Evolutionary conservation across 169 alveolate genomes (phyloP), one percentile per base, ranked within the genome.

Genomic region (Plasmodium fragile): DNA sequence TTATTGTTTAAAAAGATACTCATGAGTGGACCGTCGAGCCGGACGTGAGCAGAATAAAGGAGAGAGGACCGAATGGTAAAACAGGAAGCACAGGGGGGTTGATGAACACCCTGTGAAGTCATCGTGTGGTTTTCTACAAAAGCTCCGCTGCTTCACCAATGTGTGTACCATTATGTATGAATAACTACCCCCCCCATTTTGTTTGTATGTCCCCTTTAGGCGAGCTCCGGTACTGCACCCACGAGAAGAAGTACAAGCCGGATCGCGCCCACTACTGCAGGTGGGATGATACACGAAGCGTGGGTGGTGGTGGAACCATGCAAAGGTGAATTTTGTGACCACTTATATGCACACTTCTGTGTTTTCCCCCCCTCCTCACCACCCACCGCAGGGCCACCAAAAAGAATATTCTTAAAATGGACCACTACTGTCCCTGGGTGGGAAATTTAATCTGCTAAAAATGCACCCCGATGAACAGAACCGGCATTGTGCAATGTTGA

Each of bases 341-440:
- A 34, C 45, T n/a, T 32, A 25, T 28, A 34, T 30, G 52, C 72
- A 59, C 18, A 7, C 43, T 5, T 34, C 55, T 32, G 22, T 16
- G 53, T 1, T 45, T 3, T 32, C 59, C 2, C 4, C 53, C 10
- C 25, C 34, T 1, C 25, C 13, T 32, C 59, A 7, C 4, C 53
- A 22, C 25, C 34, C 78, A 8, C 53, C 59, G 18, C 39, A 83
- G 92, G 59, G 69, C 96, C 70, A 96, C 98, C 78, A 92, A 96
- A n/a, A 90, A 96, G 65, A 97, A 98, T 82, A 96, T 96, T 11
- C 89, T 97, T 36, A 96, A 96, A 73, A 98, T 98, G 99, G 99
- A 98, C 81, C 99, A 98, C 90, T 98, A 97, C 91, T 98, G 99
- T 72, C 97, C 98, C 10, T 98, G 99, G 99, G 95, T 97, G 49